These are phyloP conservation scores for Boletellus ananas DNA, from an alignment of 768 basidiomycete genomes.

Conservation along the genomic window DNA sequence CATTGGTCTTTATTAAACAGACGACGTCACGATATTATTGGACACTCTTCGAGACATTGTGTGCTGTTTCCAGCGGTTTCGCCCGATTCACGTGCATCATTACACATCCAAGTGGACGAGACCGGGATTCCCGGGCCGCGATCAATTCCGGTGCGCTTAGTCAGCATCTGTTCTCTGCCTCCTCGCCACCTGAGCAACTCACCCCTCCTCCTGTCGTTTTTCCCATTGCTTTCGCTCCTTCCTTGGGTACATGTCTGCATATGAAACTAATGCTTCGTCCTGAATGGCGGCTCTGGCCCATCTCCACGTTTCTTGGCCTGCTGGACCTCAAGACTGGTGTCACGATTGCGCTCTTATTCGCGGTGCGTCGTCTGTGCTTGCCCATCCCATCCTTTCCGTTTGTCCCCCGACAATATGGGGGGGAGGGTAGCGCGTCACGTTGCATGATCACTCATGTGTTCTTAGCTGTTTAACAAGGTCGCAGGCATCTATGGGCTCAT, in stretches of 20 bases:
- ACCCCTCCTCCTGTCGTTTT: neutral
- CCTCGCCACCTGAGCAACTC: neutral
- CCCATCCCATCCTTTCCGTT: neutral
- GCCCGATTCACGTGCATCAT: too few species aligned
- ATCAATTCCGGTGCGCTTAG: slow-evolving; percentile 11
- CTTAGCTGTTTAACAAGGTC: slow-evolving; percentile 90
- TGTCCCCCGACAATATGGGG: neutral
- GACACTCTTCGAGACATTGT: too few species aligned
- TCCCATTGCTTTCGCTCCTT: slow-evolving; percentile 1
- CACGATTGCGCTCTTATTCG: slow-evolving; percentile 82
- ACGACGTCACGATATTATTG: too few species aligned
- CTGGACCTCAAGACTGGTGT: slow-evolving; percentile 95
- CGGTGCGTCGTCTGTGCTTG: slow-evolving; percentile 48
- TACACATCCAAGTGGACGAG: too few species aligned
- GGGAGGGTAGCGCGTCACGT: neutral
- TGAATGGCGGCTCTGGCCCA: slow-evolving; percentile 80
- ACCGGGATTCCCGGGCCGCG: neutral
- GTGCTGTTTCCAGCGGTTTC: too few species aligned
- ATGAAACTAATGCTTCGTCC: slow-evolving; percentile 83
- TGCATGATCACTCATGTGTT: slow-evolving; percentile 3
- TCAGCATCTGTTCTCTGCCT: slow-evolving; percentile 9
- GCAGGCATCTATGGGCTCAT: slow-evolving; percentile 96
- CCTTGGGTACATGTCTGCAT: slow-evolving; percentile 31
- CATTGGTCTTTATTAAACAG: too few species aligned
- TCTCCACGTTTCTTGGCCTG: slow-evolving; percentile 78